Percentiles rank a stretch among this genome's conserved stretches.
Conservation (phyloP, 2,329 filamentous ascomycete genomes). For the Claviceps monticola region DNA sequence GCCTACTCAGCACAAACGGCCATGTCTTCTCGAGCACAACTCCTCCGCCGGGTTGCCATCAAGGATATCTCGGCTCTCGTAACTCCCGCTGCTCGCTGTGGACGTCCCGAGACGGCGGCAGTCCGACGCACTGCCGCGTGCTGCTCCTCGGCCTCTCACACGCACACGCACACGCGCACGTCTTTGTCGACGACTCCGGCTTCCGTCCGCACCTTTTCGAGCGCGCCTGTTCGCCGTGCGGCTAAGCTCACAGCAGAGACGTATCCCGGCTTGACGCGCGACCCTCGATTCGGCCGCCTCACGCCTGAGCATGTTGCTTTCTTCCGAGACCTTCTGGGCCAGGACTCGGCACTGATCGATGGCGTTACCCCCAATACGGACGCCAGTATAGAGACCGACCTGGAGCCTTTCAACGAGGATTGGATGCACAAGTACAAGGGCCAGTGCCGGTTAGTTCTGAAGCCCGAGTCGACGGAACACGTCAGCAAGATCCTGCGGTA, state of each 20-base stretch:
- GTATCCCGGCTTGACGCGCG: constrained; percentile 71
- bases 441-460: constrained; percentile 74
- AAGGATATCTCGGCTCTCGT: constrained; percentile 2
- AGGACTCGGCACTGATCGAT: constrained; percentile 69
- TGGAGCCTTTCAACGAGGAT: constrained; percentile 88
- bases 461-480: constrained; percentile 71
- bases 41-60: constrained; percentile 3
- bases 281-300: constrained; percentile 60
- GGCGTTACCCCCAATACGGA: constrained; percentile 59
- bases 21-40: constrained; percentile 5
- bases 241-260: constrained; percentile 70
- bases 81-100: not conserved
- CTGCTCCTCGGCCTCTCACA: constrained; percentile 5
- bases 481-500: constrained; percentile 85
- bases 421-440: constrained; percentile 99
- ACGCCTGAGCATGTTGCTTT: constrained; percentile 66
- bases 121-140: not conserved
- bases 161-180: constrained; percentile 3
- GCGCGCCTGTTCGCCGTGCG: constrained; percentile 9
- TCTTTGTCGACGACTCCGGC: constrained; percentile 12
- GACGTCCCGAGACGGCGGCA: not conserved
- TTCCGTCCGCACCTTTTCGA: constrained; percentile 11
- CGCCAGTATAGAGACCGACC: constrained; percentile 55
- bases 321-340: constrained; percentile 72
- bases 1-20: not conserved